A percentile compares a stretch with the other conserved stretches of the same genome.
These are phyloP conservation scores for Phyllosticta citriasiana DNA, from an alignment of 2,329 filamentous ascomycete species.

Conservation along the genomic window DNA sequence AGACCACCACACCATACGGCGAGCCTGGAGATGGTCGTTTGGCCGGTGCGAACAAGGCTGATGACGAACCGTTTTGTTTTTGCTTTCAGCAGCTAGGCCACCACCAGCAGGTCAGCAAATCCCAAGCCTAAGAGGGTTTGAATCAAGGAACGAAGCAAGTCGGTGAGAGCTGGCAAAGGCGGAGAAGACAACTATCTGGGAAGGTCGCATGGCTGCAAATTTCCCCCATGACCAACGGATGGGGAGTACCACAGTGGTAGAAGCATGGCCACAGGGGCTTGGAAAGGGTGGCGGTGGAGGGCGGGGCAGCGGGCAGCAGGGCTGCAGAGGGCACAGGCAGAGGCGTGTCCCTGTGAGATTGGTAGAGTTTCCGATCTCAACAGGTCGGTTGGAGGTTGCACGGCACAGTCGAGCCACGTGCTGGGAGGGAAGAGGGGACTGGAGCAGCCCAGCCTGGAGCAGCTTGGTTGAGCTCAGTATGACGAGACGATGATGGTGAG, in stretches of 20 bases:
- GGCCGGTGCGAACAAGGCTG: neutral
- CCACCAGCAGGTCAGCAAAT: neutral
- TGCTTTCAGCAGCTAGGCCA: neutral
- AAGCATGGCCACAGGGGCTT: neutral
- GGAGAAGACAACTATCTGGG: neutral
- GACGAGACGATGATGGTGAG: neutral
- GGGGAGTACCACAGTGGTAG: neutral
- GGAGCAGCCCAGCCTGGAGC: neutral
- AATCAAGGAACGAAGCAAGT: neutral
- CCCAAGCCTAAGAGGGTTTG: neutral
- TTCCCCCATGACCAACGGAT: conserved; percentile 4
- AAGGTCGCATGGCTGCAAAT: conserved; percentile 2
- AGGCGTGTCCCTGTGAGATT: conserved; percentile 10
- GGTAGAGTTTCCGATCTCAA: conserved; percentile 8
- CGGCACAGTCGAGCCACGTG: conserved; percentile 8
- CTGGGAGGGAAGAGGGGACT: neutral
- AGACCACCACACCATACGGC: neutral
- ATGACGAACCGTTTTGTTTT: neutral
- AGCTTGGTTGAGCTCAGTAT: conserved; percentile 3
- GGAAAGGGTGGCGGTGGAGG: neutral
- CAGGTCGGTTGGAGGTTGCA: conserved; percentile 6
- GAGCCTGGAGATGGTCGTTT: neutral
- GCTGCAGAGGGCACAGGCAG: neutral
- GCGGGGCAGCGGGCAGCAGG: neutral
- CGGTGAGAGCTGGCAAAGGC: neutral